Evolutionary conservation across 1,139 yeast species (phyloP), one percentile per base, ranked within the genome.

Genomic region (Blastobotrys malaysiensis): DNA sequence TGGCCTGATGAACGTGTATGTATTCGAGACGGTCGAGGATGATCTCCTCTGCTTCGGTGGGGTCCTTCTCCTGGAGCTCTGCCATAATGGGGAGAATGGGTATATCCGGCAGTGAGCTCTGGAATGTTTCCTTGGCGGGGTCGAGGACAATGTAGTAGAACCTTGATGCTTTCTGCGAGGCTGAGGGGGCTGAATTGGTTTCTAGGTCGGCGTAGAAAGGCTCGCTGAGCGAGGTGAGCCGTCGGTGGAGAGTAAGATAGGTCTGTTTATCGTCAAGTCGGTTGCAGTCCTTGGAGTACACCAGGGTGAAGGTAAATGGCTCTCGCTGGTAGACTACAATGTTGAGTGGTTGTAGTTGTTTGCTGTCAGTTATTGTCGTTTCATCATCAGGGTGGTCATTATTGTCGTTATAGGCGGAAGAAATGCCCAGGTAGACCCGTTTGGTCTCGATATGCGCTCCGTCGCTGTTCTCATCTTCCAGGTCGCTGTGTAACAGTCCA

Each of bases 141-240:
- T 63, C 65, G 43, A 55, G 48, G 9, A 59, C 66, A 19, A 62
- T 59, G 49, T 61, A 66, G 49, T 59, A 64, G 47, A 65, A 66
- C 48, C 57, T 61, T 14, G 54, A 51, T 14, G 53, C 50, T 31
- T 53, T 56, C 49, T 36, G 21, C 31, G 27, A 22, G 36, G 26
- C 45, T 48, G 43, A 14, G 43, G 36, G 21, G 24, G 49, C 45
- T 43, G 47, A 16, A 48, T 49, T 19, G 43, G 53, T 13, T 9
- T 49, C 46, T 46, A 66, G 48, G 46, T 66, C 69, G 2, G 64
- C 49, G 48, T 54, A 60, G 9, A 67, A 56, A 1, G 70, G 68
- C 47, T 65, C 70, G 1, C 63, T 60, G 9, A 67, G 53, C 3
- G 70, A 63, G 14, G 68, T 69, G 39, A 67, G 58, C 39, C 65